These are phyloP conservation scores for Saccharomyces hybrid DNA, from an alignment of 1,139 yeast genomes.

Conservation along the genomic window DNA sequence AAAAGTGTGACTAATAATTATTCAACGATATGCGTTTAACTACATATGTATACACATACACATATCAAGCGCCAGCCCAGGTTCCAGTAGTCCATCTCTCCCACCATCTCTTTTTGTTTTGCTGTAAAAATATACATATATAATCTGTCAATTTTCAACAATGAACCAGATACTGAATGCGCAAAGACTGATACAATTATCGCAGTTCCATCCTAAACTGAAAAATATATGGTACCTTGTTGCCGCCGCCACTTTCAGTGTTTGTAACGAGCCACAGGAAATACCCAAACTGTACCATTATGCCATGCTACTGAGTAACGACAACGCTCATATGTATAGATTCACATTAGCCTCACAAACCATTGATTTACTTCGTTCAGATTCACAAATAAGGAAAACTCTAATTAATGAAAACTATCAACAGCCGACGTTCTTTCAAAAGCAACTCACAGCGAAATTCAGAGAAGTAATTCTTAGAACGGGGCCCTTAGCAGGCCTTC, in stretches of 20 bases:
- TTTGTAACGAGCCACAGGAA: conserved; percentile 74
- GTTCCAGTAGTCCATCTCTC: neutral
- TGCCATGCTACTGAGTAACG: conserved; percentile 50
- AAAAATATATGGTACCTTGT: conserved; percentile 61
- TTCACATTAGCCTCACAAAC: conserved; percentile 16
- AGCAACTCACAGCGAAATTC: conserved; percentile 45
- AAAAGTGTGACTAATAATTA: neutral
- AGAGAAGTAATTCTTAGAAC: conserved; percentile 72
- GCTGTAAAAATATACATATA: neutral
- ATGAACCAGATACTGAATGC: conserved; percentile 40
- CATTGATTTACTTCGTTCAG: conserved; percentile 13
- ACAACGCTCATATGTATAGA: conserved; percentile 13
- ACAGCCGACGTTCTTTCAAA: conserved; percentile 20
- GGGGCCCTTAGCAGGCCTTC: conserved; percentile 74
- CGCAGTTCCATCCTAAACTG: conserved; percentile 44
- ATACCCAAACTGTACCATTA: conserved; percentile 69
- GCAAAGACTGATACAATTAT: conserved; percentile 50
- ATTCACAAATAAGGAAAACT: conserved; percentile 2
- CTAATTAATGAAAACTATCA: conserved; percentile 17
- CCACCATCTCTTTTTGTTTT: neutral
- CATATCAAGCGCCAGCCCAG: neutral
- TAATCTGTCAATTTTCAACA: neutral
- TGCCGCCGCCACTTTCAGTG: conserved; percentile 78
- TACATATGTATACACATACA: neutral
- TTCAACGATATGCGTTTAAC: neutral